Percentiles rank a stretch among this genome's conserved stretches.
Conservation (phyloP, 2,329 filamentous ascomycete species). For the Nemania sp. region DNA sequence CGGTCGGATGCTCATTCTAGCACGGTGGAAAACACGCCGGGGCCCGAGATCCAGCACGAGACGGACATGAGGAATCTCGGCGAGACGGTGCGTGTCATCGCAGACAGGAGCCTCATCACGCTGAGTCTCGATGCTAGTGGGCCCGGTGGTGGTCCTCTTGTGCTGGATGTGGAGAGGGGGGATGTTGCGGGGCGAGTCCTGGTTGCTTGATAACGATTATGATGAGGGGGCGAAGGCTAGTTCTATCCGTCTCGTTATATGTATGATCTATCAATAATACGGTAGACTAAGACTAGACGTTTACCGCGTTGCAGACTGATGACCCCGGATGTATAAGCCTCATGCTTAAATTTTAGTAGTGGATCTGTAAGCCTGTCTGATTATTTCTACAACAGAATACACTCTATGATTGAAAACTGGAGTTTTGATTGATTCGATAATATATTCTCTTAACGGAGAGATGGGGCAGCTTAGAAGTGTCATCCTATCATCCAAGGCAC, state of each 20-base stretch:
- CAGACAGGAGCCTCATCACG: constrained; percentile 77
- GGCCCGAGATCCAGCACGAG: constrained; percentile 70
- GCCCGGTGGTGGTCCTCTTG: constrained; percentile 72
- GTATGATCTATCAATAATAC: no score
- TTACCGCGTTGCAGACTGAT: neutral
- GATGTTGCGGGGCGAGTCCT: constrained; percentile 39
- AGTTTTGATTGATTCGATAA: no score
- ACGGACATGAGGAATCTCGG: constrained; percentile 83
- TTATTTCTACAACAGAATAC: no score
- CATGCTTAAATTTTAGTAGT: no score
- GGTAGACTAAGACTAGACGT: no score
- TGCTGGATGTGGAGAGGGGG: constrained; percentile 70
- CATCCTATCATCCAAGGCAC: no score
- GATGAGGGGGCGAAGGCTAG: neutral
- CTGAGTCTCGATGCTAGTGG: constrained; percentile 77
- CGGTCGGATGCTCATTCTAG: constrained; percentile 33
- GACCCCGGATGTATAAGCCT: no score
- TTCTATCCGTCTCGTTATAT: neutral
- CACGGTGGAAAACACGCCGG: constrained; percentile 15
- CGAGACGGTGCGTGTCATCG: constrained; percentile 80
- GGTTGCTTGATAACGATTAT: constrained; percentile 26
- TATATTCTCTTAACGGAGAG: no score
- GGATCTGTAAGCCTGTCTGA: no score
- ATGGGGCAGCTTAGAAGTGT: no score
- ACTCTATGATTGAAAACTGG: no score